Evolutionary conservation across 2,329 filamentous ascomycete genomes (phyloP), one percentile per base, ranked within the genome.

Genomic region (Cordyceps cateniannulata): DNA sequence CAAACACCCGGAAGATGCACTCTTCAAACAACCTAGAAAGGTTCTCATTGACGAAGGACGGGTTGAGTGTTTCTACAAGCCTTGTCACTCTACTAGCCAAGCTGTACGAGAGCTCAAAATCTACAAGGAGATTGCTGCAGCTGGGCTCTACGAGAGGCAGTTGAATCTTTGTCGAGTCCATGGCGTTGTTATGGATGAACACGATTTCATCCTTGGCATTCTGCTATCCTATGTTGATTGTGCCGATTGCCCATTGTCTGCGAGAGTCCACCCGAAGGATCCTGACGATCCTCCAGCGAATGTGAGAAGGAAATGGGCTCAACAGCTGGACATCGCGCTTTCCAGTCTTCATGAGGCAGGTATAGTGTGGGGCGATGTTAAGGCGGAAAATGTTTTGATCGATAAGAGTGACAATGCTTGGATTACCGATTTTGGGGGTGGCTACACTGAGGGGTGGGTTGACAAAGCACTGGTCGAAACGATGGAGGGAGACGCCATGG

Each of bases 331-430:
- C 29, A 9, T 24, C 2, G 38, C 60, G 1, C 16, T 67, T 5
- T 38, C 61, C 3, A 49, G 25, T 38, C 68, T 70, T 2, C 68
- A 71, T 42, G 44, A 62, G 12, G 35, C 32, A 12, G 68, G 67
- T 6, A 66, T 71, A 14, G 53, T 69, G 24, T 73, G 69, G 71
- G 70, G 72, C 12, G 70, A 72, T 51, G 70, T 63, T 8, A 72
- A 73, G 53, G 61, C 68, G 2, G 65, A 68, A 8, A 72, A 73
- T 52, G 60, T 71, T n/a, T 61, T 73, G 10, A 67, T 73, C 29
- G 69, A 70, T 45, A 44, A 54, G 65, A 66, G 10, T n/a, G 65
- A 68, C 5, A 63, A 73, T 52, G 66, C 68, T 1, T 71, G 69
- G 67, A 55, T 71, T 1, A 65, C 67, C 10, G 69, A 72, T 54